Evolutionary conservation across 1,284 basidiomycete genomes (phyloP).

Genomic region (Ceratobasidium sp.): DNA sequence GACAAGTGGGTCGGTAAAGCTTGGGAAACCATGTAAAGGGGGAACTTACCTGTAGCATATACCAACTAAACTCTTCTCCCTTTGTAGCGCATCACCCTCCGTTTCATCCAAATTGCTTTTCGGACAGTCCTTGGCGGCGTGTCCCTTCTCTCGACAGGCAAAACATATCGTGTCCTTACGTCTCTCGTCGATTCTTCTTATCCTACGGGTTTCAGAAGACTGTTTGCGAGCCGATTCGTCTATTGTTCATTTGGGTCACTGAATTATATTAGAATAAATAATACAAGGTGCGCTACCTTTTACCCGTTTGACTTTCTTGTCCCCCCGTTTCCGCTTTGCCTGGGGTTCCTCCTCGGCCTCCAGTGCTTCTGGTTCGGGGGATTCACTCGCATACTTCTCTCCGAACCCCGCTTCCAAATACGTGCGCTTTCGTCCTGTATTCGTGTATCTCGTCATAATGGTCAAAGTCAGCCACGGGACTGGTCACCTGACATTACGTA

Average conservation of each 20-base stretch:
- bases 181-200: slow-evolving; percentile 69
- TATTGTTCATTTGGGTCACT: too few species aligned
- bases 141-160: slow-evolving; percentile 84
- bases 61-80: slow-evolving; percentile 57
- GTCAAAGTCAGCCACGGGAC: neutral
- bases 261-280: neutral
- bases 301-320: slow-evolving; percentile 43
- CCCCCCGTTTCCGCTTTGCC: slow-evolving; percentile 48
- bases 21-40: neutral
- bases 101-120: slow-evolving; percentile 52
- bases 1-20: slow-evolving; percentile 42
- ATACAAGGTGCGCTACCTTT: slow-evolving; percentile 41
- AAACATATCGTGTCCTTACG: slow-evolving; percentile 74
- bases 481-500: slow-evolving; percentile 13
- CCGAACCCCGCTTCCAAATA: slow-evolving; percentile 68
- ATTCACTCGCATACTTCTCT: slow-evolving; percentile 47
- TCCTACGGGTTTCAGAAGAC: slow-evolving; percentile 66
- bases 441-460: slow-evolving; percentile 72
- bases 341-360: slow-evolving; percentile 47
- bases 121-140: slow-evolving; percentile 83
- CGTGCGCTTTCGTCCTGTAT: slow-evolving; percentile 70
- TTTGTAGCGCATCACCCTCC: slow-evolving; percentile 49
- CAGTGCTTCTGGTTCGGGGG: slow-evolving; percentile 41
- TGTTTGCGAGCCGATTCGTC: slow-evolving; percentile 49
- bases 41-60: slow-evolving; percentile 77